Evolutionary conservation across 129 eudicot species (phyloP), one percentile per base, ranked within the genome.

Genomic region (Helichrysum umbraculigerum): DNA sequence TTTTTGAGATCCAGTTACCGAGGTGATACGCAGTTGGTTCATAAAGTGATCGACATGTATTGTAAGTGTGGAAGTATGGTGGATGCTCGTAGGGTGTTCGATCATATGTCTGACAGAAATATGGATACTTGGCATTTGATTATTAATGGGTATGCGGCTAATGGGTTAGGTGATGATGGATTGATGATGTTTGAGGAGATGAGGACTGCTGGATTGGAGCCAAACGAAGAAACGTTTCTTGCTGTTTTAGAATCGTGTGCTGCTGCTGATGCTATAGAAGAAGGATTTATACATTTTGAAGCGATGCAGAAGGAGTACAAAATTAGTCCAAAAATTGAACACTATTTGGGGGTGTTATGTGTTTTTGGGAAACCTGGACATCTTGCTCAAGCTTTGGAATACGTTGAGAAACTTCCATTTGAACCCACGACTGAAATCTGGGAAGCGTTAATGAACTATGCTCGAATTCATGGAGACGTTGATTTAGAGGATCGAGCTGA

Each of bases 111-210:
- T 51, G 85, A 77, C 1, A 71, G 56, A 58, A 77, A 32, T 42
- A 72, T 82, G 57, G 85, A 82, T 6, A 56, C 71, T 0, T 82
- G 85, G 85, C 82, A 77, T 30, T 47, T 50, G 50, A 77, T 82
- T 29, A 82, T 82, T 21, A 71, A 66, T 21, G 78, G 85, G 73
- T 82, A 82, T 66, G 85, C 85, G 0, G 33, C 19, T 17, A 82
- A 82, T 1, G 85, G 85, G 4, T 52, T 81, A 7, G 85, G 85
- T n/a, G 85, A 81, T 68, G 85, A 81, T 22, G 85, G 85, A 16
- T 63, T 76, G 75, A 71, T 59, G 3, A 71, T 82, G 79, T 82
- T 56, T 82, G 85, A 82, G 42, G 59, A 82, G 66, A 82, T 82
- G 85, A 77, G 79, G 57, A 82, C 58, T 15, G 34, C 30, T 1